A percentile compares a stretch with the other conserved stretches of the same genome.
Conservation (phyloP, 805 yeast species). For the Saturnispora zaruensis region DNA sequence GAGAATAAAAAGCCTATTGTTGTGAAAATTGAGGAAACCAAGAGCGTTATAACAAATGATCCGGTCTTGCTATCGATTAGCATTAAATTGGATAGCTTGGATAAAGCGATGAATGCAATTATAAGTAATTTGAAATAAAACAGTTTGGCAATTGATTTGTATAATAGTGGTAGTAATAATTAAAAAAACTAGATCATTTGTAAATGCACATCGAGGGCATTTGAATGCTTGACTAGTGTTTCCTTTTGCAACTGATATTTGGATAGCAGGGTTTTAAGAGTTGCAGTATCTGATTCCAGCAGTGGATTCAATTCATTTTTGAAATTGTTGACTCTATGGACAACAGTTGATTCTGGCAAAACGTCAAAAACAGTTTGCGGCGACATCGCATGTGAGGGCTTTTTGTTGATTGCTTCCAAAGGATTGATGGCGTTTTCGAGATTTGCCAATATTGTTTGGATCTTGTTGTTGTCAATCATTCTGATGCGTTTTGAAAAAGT, state of each 20-base stretch:
- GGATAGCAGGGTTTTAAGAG: neutral
- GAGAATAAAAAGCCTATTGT: constrained; percentile 32
- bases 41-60: constrained; percentile 57
- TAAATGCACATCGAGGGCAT: neutral
- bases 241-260: neutral
- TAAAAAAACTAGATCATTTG: neutral
- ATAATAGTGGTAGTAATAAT: no score
- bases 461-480: neutral
- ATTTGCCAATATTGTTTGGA: neutral
- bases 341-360: constrained; percentile 5
- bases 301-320: neutral
- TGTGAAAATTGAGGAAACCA: constrained; percentile 51
- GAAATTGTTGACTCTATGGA: neutral
- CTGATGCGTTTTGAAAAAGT: neutral
- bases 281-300: neutral
- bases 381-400: neutral
- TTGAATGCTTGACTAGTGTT: neutral
- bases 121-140: neutral
- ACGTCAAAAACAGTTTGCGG: constrained; percentile 1
- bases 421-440: neutral
- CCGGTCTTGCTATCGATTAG: constrained; percentile 56
- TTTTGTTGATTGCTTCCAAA: neutral
- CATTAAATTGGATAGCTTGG: constrained; percentile 56
- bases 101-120: constrained; percentile 31
- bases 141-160: neutral